Evolutionary conservation across 768 basidiomycete genomes (phyloP).

Genomic region (Boletus rex-veris): DNA sequence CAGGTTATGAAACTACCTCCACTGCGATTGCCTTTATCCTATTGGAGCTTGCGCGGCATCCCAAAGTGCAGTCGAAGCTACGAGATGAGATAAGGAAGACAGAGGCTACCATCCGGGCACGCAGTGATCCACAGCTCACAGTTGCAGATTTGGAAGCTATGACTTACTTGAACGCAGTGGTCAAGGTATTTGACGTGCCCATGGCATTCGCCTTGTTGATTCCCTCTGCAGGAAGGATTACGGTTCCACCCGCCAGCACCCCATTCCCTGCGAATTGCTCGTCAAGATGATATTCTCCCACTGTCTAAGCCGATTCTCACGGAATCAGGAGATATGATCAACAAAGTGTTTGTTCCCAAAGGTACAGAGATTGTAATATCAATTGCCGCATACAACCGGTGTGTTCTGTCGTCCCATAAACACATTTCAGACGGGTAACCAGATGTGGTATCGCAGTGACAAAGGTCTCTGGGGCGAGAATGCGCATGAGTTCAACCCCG

Average conservation of each 20-base stretch:
- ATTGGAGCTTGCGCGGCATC: constrained; percentile 55
- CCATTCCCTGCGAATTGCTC: constrained; percentile 47
- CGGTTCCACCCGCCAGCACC: constrained; percentile 46
- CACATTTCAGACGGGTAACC: background rate
- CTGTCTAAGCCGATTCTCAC: constrained; percentile 50
- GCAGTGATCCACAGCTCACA: background rate
- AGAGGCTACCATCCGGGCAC: background rate
- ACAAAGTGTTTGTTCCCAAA: constrained; percentile 46
- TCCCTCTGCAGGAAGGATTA: constrained; percentile 38
- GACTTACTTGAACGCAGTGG: constrained; percentile 41
- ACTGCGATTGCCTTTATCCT: constrained; percentile 55
- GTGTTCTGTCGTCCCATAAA: background rate
- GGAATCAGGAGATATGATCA: constrained; percentile 40
- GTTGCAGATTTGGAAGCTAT: constrained; percentile 47
- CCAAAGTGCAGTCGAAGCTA: constrained; percentile 53
- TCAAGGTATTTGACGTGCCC: constrained; percentile 25
- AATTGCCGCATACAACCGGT: constrained; percentile 58
- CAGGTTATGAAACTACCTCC: constrained; percentile 59
- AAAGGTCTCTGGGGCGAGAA: constrained; percentile 26
- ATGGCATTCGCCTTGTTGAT: constrained; percentile 13
- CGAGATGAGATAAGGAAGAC: constrained; percentile 33
- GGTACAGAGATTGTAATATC: constrained; percentile 49
- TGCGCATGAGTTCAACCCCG: constrained; percentile 18
- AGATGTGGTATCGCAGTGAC: constrained; percentile 2
- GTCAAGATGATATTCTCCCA: constrained; percentile 55